Percentiles rank a stretch among this genome's conserved stretches.
Evolutionary conservation across 352 stramenopile genomes (phyloP).

Genomic region (Phytophthora ohioensis): DNA sequence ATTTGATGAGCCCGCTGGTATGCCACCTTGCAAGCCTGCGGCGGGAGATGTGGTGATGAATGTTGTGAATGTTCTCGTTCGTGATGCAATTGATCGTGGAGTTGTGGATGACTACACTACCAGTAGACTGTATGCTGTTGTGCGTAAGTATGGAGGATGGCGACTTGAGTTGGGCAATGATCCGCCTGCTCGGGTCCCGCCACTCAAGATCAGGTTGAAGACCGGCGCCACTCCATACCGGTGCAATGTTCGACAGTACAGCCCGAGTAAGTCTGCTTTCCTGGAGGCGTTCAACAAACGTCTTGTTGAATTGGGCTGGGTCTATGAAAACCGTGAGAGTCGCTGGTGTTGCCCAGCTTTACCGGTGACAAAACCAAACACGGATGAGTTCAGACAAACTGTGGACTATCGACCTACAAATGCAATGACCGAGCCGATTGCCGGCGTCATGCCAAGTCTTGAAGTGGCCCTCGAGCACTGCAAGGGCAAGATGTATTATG

Average conservation of each 20-base stretch:
- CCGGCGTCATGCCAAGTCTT: conserved; percentile 15
- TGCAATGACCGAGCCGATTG: conserved; percentile 4
- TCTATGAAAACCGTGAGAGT: conserved; percentile 13
- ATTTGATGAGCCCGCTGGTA: neutral
- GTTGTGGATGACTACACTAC: conserved; percentile 12
- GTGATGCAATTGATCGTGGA: conserved; percentile 10
- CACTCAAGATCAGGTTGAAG: conserved; percentile 11
- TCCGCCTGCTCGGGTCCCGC: neutral
- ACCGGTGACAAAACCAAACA: neutral
- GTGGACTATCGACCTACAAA: conserved; percentile 2
- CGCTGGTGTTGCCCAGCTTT: conserved; percentile 14
- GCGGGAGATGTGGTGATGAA: neutral
- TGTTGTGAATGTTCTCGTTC: conserved; percentile 5
- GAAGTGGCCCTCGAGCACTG: neutral
- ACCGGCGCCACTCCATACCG: neutral
- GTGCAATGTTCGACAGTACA: conserved; percentile 21
- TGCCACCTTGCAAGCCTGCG: neutral
- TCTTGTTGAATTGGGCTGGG: conserved; percentile 2
- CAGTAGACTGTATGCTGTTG: neutral
- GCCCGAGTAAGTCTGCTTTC: conserved; percentile 7
- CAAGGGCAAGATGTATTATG: neutral
- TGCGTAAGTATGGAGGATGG: conserved; percentile 8
- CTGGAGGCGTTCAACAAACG: conserved; percentile 3
- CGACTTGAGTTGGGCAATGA: conserved; percentile 8
- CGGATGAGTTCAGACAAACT: conserved; percentile 1